Percentiles rank a stretch among this genome's conserved stretches.
Conservation (phyloP, 805 yeast species). For the Nakazawaea wickerhamii region DNA sequence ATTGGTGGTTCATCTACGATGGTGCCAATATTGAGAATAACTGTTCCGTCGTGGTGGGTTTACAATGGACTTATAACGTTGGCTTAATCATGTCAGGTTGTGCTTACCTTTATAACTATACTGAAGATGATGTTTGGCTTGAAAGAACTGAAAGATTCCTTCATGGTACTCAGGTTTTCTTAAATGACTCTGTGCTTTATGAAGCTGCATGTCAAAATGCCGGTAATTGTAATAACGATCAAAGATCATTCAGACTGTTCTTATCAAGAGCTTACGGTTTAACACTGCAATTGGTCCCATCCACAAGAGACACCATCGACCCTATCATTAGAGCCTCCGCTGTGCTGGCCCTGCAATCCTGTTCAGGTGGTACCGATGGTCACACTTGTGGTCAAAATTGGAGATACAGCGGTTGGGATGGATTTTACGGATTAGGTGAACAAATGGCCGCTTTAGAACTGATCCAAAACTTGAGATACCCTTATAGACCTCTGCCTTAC, state of each 20-base stretch:
- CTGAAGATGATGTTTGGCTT: constrained; percentile 55
- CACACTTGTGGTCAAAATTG: constrained; percentile 82
- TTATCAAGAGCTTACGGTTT: constrained; percentile 60
- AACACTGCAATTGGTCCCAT: constrained; percentile 57
- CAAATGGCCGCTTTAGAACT: constrained; percentile 75
- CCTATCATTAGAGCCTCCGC: constrained; percentile 45
- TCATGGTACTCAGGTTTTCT: constrained; percentile 41
- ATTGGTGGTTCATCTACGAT: constrained; percentile 50
- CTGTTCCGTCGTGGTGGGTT: constrained; percentile 45
- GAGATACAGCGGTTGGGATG: constrained; percentile 59
- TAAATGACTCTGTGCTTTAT: constrained; percentile 41
- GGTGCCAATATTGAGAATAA: constrained; percentile 50
- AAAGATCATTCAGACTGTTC: constrained; percentile 69
- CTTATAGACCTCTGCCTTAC: constrained; percentile 48
- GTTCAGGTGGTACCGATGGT: constrained; percentile 82
- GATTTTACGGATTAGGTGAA: constrained; percentile 73
- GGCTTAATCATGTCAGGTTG: constrained; percentile 65
- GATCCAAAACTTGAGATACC: constrained; percentile 39
- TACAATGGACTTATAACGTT: constrained; percentile 73
- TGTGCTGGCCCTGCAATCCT: constrained; percentile 67
- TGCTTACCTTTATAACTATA: constrained; percentile 62
- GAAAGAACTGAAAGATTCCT: constrained; percentile 46
- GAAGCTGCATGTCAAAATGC: constrained; percentile 69
- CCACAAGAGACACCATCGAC: constrained; percentile 40
- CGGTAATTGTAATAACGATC: constrained; percentile 60